Base-by-base conservation (phyloP, 2,329 filamentous ascomycete species). In the Ustulina deusta region DNA sequence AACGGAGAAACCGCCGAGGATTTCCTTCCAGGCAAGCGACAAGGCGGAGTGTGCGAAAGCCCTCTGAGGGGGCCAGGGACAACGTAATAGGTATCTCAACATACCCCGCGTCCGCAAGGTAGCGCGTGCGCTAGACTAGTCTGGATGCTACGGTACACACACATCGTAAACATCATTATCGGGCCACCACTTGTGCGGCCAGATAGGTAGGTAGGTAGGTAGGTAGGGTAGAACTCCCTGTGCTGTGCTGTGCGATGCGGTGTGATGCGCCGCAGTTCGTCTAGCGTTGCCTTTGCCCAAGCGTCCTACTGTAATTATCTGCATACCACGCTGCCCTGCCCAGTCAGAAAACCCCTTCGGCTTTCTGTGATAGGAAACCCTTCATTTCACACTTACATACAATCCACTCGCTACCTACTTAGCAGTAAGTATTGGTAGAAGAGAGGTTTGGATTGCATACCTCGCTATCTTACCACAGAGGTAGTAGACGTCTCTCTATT, bases 291-390 rank as follows among this genome's bases (percentile, higher is more conserved):
- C 52, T 20, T 55, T 27, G 52, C 17, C 36, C 34, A 29, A n/a
- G 22, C 36, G 54, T 34, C 49, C 29, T 36, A 40, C 11, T 11
- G n/a, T 38, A 52, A 56, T 61, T 44, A 57, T 57, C 57, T 55
- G 49, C 56, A 54, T 52, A 20, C 46, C 34, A 38, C 22, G 60
- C 57, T 52, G 49, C 63, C 40, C 27, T 40, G 17, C 38, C 15
- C 27, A 17, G 54, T 7, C 20, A 46, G 36, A 49, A 63, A 36
- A 15, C 36, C 46, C 49, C 48, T 10, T 46, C 66, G 66, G 57
- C 56, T 65, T 68, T 38, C 57, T 65, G 9, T 54, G 57, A 61
- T 58, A 42, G 66, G 66, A 61, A 66, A 65, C 27, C 49, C 44
- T 57, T 57, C 40, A 17, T 20, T 29, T 4, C 15, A 42, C 25